Evolutionary conservation across 108 stramenopile genomes (phyloP), one percentile per base, ranked within the genome.

Genomic region (Pseudonitzschia delicatissima): DNA sequence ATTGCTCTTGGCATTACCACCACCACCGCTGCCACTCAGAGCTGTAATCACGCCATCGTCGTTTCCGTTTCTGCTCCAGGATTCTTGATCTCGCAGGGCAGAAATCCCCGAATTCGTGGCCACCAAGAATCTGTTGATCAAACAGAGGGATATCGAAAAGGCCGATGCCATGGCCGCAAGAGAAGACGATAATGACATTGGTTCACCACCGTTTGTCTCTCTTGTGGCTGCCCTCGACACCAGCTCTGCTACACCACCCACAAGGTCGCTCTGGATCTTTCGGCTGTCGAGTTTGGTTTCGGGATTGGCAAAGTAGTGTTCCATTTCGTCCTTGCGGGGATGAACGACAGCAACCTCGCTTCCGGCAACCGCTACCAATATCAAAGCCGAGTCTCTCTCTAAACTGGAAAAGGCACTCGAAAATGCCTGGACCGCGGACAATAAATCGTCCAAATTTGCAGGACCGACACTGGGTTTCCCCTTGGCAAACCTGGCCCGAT

Each of bases 91-190:
- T 26, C 66, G 76, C 33, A 86, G 58, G 7, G 87, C 85, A 45
- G 80, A 80, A 27, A 88, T 77, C 33, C 86, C 90, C n/a, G 83
- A 72, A 48, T 82, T 72, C 28, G 82, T 63, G n/a, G 88, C 85
- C 8, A 86, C 87, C 74, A 90, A 68, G 62, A 90, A 87, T 45
- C 92, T 83, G 70, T 93, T 93, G 31, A 90, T 76, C 12, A 77
- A 36, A 55, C 88, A 90, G 5, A 93, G 62, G 4, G 88, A 81
- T n/a, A 77, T 32, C 0, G 88, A 84, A 34, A 90, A 78, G 5
- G 77, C 92, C 9, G 92, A 73, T 35, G 92, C 80, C 66, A 93
- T 87, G 53, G 87, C 84, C 4, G 82, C 87, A 25, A 67, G 72
- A 27, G 71, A 72, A 8, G 57, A 12, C 9, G 67, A 25, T n/a